Conservation (phyloP, 2,329 filamentous ascomycete species). For the Pseudogymnoascus pannorum region DNA sequence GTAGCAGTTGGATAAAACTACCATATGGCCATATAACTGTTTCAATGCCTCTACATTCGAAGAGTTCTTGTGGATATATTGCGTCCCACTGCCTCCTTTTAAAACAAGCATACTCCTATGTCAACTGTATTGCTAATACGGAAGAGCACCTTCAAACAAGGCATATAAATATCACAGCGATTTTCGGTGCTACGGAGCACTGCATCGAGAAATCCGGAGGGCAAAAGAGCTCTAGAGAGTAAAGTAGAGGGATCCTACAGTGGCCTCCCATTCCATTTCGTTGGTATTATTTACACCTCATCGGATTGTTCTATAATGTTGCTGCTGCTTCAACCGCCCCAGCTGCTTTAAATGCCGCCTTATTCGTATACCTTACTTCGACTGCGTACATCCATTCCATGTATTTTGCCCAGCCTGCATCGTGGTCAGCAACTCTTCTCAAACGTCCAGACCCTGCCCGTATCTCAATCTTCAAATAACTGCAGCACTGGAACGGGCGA, state of each 20-base stretch:
- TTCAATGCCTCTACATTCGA: no score
- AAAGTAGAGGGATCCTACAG: neutral
- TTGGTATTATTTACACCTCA: constrained; percentile 1
- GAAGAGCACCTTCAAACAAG: no score
- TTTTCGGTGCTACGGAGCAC: no score
- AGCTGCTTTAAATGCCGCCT: constrained; percentile 53
- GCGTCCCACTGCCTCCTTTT: no score
- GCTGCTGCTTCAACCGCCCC: constrained; percentile 56
- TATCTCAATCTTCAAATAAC: neutral
- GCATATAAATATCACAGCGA: no score
- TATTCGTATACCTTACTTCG: constrained; percentile 60
- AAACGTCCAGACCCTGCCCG: constrained; percentile 11
- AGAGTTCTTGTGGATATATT: no score
- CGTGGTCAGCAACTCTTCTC: constrained; percentile 14
- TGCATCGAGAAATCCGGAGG: no score
- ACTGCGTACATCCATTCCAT: constrained; percentile 93
- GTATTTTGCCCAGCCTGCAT: constrained; percentile 71
- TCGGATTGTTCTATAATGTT: constrained; percentile 36
- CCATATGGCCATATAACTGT: no score
- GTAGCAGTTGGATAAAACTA: no score
- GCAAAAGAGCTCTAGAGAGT: no score
- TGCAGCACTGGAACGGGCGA: neutral
- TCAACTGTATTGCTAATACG: no score
- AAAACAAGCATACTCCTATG: no score
- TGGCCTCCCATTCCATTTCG: neutral